Evolutionary conservation across 441 rosid species (phyloP), one percentile per base, ranked within the genome.

Genomic region (Pelargonium citronellum): DNA sequence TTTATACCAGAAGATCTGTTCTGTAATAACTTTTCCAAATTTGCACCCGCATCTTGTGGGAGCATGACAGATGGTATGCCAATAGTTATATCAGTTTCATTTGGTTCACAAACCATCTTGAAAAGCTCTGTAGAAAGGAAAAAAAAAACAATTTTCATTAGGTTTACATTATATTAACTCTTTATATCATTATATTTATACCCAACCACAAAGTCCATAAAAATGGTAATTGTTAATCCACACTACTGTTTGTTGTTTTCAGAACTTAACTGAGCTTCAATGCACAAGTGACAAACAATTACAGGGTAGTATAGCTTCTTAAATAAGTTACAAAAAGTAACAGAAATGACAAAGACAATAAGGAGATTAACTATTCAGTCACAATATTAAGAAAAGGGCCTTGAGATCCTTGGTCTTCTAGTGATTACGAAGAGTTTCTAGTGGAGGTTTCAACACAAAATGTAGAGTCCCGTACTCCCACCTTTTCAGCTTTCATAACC

Each of bases 41-140:
- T 71, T 66, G 41, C 75, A 61, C 90, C 90, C 53, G 88, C 88
- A 80, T 86, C 88, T 73, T 82, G 81, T n/a, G 90, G 88, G 51
- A 86, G 84, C 90, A 86, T 84, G 63, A 86, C 83, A 71, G 85
- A 85, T 27, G 88, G 87, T 68, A 86, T 84, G 41, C 39, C 39
- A 41, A 86, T 83, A 13, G 70, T 69, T 71, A 86, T 80, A 72
- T 83, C 81, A 19, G 85, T 74, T 74, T 81, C 84, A 61, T 83
- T 83, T 13, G 64, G 69, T 69, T 84, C 85, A 34, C 90, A 86
- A 27, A 86, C 88, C 90, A 86, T 86, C 85, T 86, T 86, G 77
- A 83, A 84, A 75, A 86, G 90, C 60, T 86, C 88, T 86, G 79
- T 76, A 15, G 61, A 55, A 22, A 55, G 62, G 17, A 53, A 2